Conservation (phyloP, 2,329 filamentous ascomycete species). For the Trichoderma hamatum region DNA sequence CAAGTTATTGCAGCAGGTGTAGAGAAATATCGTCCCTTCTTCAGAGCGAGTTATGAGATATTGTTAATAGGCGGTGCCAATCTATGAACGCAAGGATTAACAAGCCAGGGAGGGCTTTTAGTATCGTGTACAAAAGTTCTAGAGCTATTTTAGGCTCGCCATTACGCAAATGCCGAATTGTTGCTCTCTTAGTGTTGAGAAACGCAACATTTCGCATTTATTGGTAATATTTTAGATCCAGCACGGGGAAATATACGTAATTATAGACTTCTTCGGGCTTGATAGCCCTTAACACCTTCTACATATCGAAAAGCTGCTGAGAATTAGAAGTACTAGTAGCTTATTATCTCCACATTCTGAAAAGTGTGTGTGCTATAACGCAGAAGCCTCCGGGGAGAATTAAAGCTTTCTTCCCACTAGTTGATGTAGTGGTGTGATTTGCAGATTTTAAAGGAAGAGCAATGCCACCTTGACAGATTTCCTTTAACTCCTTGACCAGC, state of each 20-base stretch:
- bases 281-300: background rate
- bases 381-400: background rate
- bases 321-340: background rate
- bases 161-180: background rate
- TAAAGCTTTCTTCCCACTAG: background rate
- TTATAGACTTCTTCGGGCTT: background rate
- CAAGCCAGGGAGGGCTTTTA: background rate
- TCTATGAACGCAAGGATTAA: background rate
- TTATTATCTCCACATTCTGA: background rate
- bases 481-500: background rate
- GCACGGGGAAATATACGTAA: background rate
- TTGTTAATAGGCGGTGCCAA: background rate
- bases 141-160: background rate
- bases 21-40: background rate
- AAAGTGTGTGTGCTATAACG: background rate
- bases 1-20: background rate
- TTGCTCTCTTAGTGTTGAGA: background rate
- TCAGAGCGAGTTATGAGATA: background rate
- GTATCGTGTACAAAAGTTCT: background rate
- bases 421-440: background rate
- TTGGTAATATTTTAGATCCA: background rate
- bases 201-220: background rate
- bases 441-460: conserved; percentile 5
- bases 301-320: background rate
- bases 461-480: background rate